These are phyloP conservation scores for Manihot esculenta DNA, from an alignment of 441 rosid genomes.

Conservation along the genomic window DNA sequence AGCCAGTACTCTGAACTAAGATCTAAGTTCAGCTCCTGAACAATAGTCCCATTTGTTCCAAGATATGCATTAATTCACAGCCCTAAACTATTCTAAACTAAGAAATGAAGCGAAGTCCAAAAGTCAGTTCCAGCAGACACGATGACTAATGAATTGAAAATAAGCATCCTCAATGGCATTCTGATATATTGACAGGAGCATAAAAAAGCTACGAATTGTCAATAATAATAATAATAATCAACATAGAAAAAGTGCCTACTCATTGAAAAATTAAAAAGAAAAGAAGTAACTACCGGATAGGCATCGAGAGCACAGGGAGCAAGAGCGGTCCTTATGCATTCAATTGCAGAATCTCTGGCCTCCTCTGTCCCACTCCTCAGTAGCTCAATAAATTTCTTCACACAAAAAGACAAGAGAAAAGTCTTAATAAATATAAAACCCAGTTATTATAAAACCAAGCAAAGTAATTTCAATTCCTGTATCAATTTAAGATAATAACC, in stretches of 20 bases:
- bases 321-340: constrained; percentile 71
- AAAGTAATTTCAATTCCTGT: neutral
- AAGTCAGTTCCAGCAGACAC: neutral
- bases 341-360: constrained; percentile 63
- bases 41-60: neutral
- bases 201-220: too few species aligned
- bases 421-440: neutral
- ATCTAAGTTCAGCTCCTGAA: neutral
- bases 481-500: too few species aligned
- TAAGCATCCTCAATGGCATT: too few species aligned
- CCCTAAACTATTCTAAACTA: neutral
- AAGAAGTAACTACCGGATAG: constrained; percentile 58
- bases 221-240: neutral
- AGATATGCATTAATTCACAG: neutral
- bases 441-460: neutral
- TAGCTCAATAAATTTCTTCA: constrained; percentile 86
- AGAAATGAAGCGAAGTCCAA: neutral
- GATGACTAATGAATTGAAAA: too few species aligned
- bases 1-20: neutral
- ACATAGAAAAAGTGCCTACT: neutral
- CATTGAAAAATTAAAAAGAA: constrained; percentile 1
- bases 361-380: constrained; percentile 73
- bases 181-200: too few species aligned
- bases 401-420: constrained; percentile 8
- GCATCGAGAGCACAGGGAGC: constrained; percentile 98